Percentiles rank a stretch among this genome's conserved stretches.
Conservation (phyloP, 805 yeast species). For the Candida silvicultrix region DNA sequence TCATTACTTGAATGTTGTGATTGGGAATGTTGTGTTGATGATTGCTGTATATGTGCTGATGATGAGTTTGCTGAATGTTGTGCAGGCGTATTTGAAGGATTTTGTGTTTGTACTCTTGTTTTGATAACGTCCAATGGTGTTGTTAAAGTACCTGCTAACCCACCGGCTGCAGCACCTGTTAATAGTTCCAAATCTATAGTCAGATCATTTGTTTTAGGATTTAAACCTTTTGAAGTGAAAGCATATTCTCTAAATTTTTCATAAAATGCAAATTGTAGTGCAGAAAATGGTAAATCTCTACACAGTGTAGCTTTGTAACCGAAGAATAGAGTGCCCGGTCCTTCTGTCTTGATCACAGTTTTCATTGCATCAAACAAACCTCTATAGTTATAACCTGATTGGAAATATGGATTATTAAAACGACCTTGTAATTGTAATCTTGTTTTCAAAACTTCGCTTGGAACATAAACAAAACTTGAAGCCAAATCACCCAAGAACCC, state of each 20-base stretch:
- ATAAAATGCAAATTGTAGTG: slow-evolving; percentile 92
- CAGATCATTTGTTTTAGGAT: slow-evolving; percentile 34
- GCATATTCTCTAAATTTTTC: slow-evolving; percentile 72
- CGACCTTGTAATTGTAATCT: slow-evolving; percentile 90
- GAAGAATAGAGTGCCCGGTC: slow-evolving; percentile 66
- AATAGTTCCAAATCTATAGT: slow-evolving; percentile 57
- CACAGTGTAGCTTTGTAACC: slow-evolving; percentile 94
- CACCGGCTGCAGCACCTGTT: slow-evolving; percentile 96
- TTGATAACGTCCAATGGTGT: slow-evolving; percentile 91
- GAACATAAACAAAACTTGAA: slow-evolving; percentile 85
- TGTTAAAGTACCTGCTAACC: slow-evolving; percentile 80
- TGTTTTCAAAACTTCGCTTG: slow-evolving; percentile 91
- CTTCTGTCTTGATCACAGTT: slow-evolving; percentile 65
- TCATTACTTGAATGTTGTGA: not conserved
- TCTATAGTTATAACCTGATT: slow-evolving; percentile 80
- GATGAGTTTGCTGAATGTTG: slow-evolving; percentile 6
- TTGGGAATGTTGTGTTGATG: slow-evolving; percentile 12
- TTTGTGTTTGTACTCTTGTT: slow-evolving; percentile 89
- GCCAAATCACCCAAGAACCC: slow-evolving; percentile 94
- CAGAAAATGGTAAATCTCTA: slow-evolving; percentile 93
- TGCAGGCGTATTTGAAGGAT: slow-evolving; percentile 19
- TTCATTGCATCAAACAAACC: slow-evolving; percentile 66
- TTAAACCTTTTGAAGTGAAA: slow-evolving; percentile 27
- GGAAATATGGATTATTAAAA: slow-evolving; percentile 69
- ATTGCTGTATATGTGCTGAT: slow-evolving; percentile 14